Base-by-base conservation (phyloP, 2,329 filamentous ascomycete genomes). In the Clarireedia homoeocarpa region DNA sequence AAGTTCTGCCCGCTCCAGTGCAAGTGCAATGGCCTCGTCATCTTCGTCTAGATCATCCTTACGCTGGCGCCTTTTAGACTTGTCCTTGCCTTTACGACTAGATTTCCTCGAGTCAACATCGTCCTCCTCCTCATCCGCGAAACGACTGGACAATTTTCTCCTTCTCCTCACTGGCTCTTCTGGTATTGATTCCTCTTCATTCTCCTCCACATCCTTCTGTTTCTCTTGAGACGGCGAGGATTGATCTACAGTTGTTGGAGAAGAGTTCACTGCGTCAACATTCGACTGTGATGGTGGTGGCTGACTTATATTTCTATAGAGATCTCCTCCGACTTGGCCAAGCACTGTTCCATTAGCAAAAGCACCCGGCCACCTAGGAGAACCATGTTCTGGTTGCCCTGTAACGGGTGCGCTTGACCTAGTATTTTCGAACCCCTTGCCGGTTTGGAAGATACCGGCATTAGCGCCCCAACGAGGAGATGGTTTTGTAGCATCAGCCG, bases 1-100 rank as follows among this genome's bases (percentile, higher is more conserved):
- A 44, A 71, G 66, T 57, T 74, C 72, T 61, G 75, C 76, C 45
- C 67, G 63, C 42, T 74, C 68, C 40, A 70, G 45, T 65, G 34
- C 65, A 49, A 57, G 60, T 53, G 60, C 56, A 26, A 57, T 65
- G 57, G 63, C 69, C 17, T 69, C 68, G 20, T 62, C 63, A 36
- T 68, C 69, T 5, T 70, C 68, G 9, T 62, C 51, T 6, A 55
- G 56, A 30, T 51, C 51, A 52, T 65, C 68, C 2, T 48, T 30
- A 45, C 63, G 58, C 20, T 64, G 59, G 7, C 65, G 62, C 53
- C 68, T 61, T 44, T 58, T 65, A n/a, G 62, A 63, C 50, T 65
- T 67, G 36, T 69, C 67, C 60, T 60, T 64, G 17, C 51, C 65
- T 55, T 64, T 67, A 3, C 65, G 63, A 39, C 62, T 65, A 6